Evolutionary conservation across 176 grass and related monocot genomes (phyloP).

Genomic region (Lolium multiflorum): DNA sequence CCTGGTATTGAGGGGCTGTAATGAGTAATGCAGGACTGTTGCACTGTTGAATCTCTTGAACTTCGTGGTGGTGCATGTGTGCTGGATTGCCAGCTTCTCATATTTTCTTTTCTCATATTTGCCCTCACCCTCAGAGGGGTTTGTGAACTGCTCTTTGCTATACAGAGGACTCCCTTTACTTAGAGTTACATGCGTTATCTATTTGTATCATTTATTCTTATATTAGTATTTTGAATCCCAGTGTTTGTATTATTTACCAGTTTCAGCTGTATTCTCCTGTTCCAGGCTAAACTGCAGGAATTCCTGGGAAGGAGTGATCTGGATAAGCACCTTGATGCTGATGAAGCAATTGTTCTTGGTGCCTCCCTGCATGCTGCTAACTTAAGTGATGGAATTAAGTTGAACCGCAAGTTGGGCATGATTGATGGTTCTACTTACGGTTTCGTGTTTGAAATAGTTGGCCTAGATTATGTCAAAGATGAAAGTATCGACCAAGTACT

Average conservation of each 20-base stretch:
- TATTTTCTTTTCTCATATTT: conserved; percentile 9
- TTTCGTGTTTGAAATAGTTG: conserved; percentile 79
- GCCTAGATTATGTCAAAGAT: conserved; percentile 74
- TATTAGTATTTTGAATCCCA: conserved; percentile 16
- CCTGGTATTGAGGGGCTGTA: not conserved
- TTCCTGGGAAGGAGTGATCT: conserved; percentile 82
- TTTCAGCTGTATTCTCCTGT: conserved; percentile 41
- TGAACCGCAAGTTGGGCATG: conserved; percentile 98
- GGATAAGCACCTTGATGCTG: conserved; percentile 97
- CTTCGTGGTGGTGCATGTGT: not conserved
- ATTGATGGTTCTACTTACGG: conserved; percentile 96
- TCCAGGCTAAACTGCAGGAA: conserved; percentile 88
- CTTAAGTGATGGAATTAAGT: conserved; percentile 97
- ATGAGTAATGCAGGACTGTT: not conserved
- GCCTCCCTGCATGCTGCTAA: conserved; percentile 97
- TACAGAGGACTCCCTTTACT: not conserved
- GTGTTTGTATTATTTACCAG: not conserved
- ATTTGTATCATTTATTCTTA: not conserved
- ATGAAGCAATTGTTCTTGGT: conserved; percentile 97
- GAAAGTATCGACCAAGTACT: conserved; percentile 73
- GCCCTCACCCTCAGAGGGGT: not conserved
- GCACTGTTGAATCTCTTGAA: not conserved
- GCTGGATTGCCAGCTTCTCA: not conserved
- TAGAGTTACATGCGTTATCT: not conserved
- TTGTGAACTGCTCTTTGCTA: conserved; percentile 2